These are phyloP conservation scores for Acmispon strigosus DNA, from an alignment of 306 rosid species.

Conservation along the genomic window DNA sequence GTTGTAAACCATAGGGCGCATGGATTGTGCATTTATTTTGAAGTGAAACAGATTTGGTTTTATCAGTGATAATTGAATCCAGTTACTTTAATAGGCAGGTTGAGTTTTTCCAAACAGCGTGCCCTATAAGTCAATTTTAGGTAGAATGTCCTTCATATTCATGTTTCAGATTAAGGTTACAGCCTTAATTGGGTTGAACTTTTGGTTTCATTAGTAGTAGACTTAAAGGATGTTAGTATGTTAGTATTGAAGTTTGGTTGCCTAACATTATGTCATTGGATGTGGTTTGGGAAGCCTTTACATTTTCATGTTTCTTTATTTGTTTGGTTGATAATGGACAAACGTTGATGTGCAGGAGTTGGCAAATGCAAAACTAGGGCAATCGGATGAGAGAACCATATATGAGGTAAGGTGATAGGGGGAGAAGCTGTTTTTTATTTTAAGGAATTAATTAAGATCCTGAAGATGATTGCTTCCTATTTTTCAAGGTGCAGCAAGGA, in stretches of 20 bases:
- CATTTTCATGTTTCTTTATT: neutral
- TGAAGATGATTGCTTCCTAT: slow-evolving; percentile 42
- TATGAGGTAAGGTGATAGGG: slow-evolving; percentile 71
- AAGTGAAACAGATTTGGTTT: neutral
- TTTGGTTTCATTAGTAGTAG: neutral
- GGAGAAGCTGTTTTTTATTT: slow-evolving; percentile 14
- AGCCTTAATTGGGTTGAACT: neutral
- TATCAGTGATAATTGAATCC: neutral
- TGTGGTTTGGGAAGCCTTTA: neutral
- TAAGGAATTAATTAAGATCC: slow-evolving; percentile 28
- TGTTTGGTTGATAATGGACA: slow-evolving; percentile 15
- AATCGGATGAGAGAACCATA: slow-evolving; percentile 86
- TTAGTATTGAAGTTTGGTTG: neutral
- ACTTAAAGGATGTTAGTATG: neutral
- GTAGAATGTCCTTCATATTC: neutral
- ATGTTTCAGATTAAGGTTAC: neutral
- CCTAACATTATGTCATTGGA: neutral
- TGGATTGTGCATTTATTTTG: neutral
- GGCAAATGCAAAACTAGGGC: slow-evolving; percentile 60
- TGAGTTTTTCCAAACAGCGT: neutral
- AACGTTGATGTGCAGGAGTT: slow-evolving; percentile 46
- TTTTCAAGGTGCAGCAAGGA: slow-evolving; percentile 94
- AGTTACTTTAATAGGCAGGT: neutral
- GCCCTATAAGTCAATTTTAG: neutral
- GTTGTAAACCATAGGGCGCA: neutral